Percentiles rank a stretch among this genome's conserved stretches.
These are phyloP conservation scores for Rhizophagus sp. DNA, from an alignment of 192 early-diverging fungal species.

Conservation along the genomic window DNA sequence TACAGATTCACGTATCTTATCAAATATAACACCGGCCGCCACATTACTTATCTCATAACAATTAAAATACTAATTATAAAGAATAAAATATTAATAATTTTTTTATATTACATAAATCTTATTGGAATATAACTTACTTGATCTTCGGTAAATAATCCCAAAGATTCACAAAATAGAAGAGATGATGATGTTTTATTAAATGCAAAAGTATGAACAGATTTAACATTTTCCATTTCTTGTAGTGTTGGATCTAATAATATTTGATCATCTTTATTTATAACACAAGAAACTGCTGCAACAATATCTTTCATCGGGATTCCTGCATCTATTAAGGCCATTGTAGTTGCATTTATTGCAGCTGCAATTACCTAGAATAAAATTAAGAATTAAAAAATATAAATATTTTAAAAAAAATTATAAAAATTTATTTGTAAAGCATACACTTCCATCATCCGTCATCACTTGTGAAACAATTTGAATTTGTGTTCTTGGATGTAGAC, in stretches of 20 bases:
- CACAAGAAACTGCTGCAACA: slow-evolving; percentile 69
- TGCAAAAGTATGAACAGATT: slow-evolving; percentile 83
- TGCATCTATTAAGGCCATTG: slow-evolving; percentile 87
- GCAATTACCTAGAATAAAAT: slow-evolving; percentile 58
- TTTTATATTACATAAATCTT: neutral
- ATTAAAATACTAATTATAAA: slow-evolving; percentile 38
- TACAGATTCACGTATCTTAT: neutral
- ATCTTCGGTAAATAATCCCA: slow-evolving; percentile 69
- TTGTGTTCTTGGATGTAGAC: slow-evolving; percentile 82
- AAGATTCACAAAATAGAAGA: slow-evolving; percentile 68
- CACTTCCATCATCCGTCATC: slow-evolving; percentile 81
- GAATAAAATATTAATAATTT: neutral
- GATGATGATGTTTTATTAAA: slow-evolving; percentile 61
- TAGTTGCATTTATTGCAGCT: slow-evolving; percentile 79
- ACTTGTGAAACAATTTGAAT: slow-evolving; percentile 89
- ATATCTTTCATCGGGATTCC: slow-evolving; percentile 79
- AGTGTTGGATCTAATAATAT: slow-evolving; percentile 79
- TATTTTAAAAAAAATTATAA: neutral
- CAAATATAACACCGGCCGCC: slow-evolving; percentile 26
- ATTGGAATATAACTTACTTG: slow-evolving; percentile 44
- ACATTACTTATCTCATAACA: slow-evolving; percentile 40
- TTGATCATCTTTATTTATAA: slow-evolving; percentile 58
- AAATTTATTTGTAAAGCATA: slow-evolving; percentile 40
- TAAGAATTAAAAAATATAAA: neutral
- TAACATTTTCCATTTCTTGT: slow-evolving; percentile 68